phyloP scores from a whole-genome alignment of 2,329 filamentous ascomycete species.

The Colletotrichum cuscutae region DNA sequence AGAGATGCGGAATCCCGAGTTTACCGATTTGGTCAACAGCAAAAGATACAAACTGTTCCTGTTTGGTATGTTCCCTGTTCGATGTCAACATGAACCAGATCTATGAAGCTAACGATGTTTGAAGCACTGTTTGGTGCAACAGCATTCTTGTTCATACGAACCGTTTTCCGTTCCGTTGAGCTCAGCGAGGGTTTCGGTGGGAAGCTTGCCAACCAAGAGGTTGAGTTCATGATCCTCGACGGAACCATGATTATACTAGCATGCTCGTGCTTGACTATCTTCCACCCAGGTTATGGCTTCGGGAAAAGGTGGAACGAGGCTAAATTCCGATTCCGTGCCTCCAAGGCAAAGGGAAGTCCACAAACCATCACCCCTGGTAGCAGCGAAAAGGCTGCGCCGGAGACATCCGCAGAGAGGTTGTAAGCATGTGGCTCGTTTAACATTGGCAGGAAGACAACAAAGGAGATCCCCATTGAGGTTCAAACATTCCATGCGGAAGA shows the following conservation, averaged over 20 bases:
- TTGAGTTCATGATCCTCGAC: conserved; percentile 13
- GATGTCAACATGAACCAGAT: background rate
- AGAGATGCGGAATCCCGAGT: conserved; percentile 11
- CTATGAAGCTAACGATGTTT: background rate
- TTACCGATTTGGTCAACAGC: conserved; percentile 18
- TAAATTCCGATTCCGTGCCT: conserved; percentile 7
- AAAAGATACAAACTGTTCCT: conserved; percentile 12
- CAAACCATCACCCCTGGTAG: background rate
- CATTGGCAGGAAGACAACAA: too few species aligned
- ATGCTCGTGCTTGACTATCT: background rate
- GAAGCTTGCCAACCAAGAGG: conserved; percentile 11
- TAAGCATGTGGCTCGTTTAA: background rate
- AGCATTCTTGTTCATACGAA: conserved; percentile 1
- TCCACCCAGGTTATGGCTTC: conserved; percentile 5
- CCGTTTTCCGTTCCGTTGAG: conserved; percentile 13
- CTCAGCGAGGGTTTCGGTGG: conserved; percentile 7
- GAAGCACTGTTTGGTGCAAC: background rate
- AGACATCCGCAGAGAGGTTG: background rate
- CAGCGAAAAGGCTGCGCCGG: background rate
- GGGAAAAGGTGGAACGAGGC: conserved; percentile 9
- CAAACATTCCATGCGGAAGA: background rate
- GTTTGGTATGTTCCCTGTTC: background rate
- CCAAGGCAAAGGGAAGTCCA: background rate
- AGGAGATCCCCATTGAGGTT: background rate
- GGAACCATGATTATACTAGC: conserved; percentile 13